phyloP scores from a whole-genome alignment of 805 yeast species.

The Blastobotrys robertii region DNA sequence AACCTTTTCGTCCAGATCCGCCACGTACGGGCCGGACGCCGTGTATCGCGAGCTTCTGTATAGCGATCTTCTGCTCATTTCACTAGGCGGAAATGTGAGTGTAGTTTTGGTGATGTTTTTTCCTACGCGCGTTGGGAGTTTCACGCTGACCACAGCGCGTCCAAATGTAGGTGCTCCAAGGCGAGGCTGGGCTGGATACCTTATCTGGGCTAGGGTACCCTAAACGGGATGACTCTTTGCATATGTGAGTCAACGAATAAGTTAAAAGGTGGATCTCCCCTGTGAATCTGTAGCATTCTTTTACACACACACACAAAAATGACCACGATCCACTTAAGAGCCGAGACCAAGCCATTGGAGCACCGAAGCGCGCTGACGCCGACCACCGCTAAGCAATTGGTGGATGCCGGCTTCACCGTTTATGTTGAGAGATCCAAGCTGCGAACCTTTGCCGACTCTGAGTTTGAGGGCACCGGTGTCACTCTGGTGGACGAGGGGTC shows the following conservation, averaged over 20 bases:
- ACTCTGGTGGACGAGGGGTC: conserved; percentile 85
- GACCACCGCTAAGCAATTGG: conserved; percentile 67
- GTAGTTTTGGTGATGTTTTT: neutral
- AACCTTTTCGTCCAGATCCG: conserved; percentile 16
- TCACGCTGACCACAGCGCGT: neutral
- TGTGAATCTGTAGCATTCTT: neutral
- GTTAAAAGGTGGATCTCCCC: too few species aligned
- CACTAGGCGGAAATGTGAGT: neutral
- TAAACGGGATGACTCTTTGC: neutral
- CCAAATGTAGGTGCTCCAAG: neutral
- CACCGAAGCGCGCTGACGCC: conserved; percentile 98
- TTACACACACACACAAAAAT: neutral
- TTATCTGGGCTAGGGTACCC: neutral
- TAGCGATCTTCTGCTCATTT: conserved; percentile 5
- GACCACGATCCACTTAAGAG: conserved; percentile 75
- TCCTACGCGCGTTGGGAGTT: conserved; percentile 1
- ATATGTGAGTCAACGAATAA: neutral
- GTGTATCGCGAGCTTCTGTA: conserved; percentile 17
- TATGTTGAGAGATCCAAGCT: conserved; percentile 82
- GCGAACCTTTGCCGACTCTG: conserved; percentile 67
- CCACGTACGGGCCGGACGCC: conserved; percentile 11
- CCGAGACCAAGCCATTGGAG: conserved; percentile 94
- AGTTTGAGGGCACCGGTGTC: conserved; percentile 74
- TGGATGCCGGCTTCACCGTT: conserved; percentile 81
- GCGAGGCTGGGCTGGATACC: neutral